Base-by-base conservation (phyloP, 306 rosid genomes). In the Amphicarpaea edgeworthii region DNA sequence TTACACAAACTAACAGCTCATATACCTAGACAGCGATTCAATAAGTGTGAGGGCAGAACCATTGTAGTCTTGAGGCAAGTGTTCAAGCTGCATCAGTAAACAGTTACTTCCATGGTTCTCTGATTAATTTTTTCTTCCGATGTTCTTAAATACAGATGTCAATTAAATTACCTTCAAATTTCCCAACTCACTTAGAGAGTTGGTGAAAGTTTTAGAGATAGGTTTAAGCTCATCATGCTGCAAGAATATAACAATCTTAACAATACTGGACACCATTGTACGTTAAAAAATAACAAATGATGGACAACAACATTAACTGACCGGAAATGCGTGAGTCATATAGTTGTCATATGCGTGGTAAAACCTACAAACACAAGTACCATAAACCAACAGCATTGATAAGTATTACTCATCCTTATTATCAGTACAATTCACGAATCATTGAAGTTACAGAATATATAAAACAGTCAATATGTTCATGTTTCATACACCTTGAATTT, bases 161-260 rank as follows among this genome's bases (percentile, higher is more conserved):
- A 51, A 34, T 71, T 73, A 95, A 51, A 34, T 71, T 73, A 95
- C 97, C 89, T 85, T 92, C 80, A 95, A 82, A 88, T 95, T 95
- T 72, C 99, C 99, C 55, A 95, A 89, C 86, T 95, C 97, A 42
- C 93, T 86, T 17, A 95, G 88, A 81, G 99, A 95, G 74, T 95
- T 83, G 0, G 99, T 95, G 83, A 81, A 95, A 54, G 87, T 81
- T 88, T 89, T 92, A 20, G 97, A 82, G 7, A 95, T 88, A 78
- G 99, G 99, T 82, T 95, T 95, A 50, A 92, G 85, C 84, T 95
- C 99, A 78, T 95, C 99, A 46, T 95, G 97, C 99, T 92, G 91
- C 87, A 88, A 84, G 3, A 69, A 47, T 11, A 63, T 15, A 20
- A 34, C 43, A 78, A 84, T 45, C 50, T 53, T 58, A 14, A 83